A percentile compares a stretch with the other conserved stretches of the same genome.
Evolutionary conservation across 225 moss, liverwort and hornwort genomes (phyloP).

Genomic region (Thuidium tamariscinum): DNA sequence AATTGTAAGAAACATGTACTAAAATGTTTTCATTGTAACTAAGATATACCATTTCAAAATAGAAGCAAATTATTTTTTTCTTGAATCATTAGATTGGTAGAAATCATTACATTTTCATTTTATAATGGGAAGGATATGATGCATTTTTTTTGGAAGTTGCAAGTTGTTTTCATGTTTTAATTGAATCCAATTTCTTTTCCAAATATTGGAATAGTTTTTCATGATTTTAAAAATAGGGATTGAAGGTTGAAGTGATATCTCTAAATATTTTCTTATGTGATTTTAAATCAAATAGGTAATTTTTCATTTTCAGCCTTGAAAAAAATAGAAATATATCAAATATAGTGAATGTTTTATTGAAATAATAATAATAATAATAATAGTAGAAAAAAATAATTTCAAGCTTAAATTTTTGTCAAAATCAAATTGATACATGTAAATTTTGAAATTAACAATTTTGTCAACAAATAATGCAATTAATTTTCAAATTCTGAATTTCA

Average conservation of each 20-base stretch:
- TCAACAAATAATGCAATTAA: not conserved
- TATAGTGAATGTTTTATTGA: rapidly evolving
- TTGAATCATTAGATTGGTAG: not conserved
- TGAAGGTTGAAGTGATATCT: no score
- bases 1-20: no score
- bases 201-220: no score
- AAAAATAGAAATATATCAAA: not conserved
- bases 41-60: not conserved
- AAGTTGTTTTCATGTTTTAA: not conserved
- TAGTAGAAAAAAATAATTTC: not conserved
- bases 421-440: not conserved
- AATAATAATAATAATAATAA: not conserved
- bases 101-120: not conserved
- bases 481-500: no score
- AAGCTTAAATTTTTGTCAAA: not conserved
- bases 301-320: not conserved
- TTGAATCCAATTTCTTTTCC: no score
- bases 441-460: not conserved
- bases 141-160: not conserved
- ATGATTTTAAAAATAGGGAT: not conserved
- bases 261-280: not conserved
- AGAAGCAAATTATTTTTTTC: not conserved
- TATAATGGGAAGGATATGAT: not conserved
- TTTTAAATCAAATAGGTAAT: not conserved
- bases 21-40: not conserved